These are phyloP conservation scores for Punctularia strigosozonata DNA, from an alignment of 768 basidiomycete genomes.

Conservation along the genomic window DNA sequence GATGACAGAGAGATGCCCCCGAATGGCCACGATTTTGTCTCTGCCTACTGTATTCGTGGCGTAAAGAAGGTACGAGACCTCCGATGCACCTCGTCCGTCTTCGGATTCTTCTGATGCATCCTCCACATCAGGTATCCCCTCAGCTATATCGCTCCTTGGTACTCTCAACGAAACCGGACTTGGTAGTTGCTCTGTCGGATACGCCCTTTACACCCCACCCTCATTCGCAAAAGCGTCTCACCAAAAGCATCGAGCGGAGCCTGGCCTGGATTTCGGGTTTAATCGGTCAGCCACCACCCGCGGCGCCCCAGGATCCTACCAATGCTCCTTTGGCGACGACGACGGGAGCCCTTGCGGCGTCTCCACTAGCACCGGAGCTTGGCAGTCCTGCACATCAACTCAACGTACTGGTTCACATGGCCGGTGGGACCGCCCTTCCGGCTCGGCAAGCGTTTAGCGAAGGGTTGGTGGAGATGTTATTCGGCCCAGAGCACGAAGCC, in stretches of 20 bases:
- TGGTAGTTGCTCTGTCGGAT: conserved; percentile 63
- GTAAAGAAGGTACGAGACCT: conserved; percentile 48
- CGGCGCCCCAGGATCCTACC: not conserved
- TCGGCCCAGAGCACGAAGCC: conserved; percentile 40
- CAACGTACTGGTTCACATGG: conserved; percentile 61
- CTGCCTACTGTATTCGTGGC: conserved; percentile 51
- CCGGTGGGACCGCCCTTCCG: conserved; percentile 39
- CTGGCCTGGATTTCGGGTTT: conserved; percentile 49
- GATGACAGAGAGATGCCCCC: conserved; percentile 61
- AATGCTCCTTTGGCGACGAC: too few relatives aligned
- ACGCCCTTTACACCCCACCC: conserved; percentile 52
- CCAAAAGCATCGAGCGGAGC: conserved; percentile 65
- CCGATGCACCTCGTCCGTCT: conserved; percentile 2
- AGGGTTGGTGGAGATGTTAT: conserved; percentile 41
- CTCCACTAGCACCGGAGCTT: too few relatives aligned
- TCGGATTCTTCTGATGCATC: not conserved
- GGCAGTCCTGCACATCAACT: conserved; percentile 13
- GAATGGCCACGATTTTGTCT: conserved; percentile 48
- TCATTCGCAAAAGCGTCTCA: conserved; percentile 67
- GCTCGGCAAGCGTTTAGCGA: conserved; percentile 59
- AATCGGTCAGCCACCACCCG: conserved; percentile 16
- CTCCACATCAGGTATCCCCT: not conserved
- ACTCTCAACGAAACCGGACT: conserved; percentile 49
- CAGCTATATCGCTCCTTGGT: conserved; percentile 16
- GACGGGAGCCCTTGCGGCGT: too few relatives aligned